These are phyloP conservation scores for Citrullus colocynthis DNA, from an alignment of 306 rosid species.

Conservation along the genomic window DNA sequence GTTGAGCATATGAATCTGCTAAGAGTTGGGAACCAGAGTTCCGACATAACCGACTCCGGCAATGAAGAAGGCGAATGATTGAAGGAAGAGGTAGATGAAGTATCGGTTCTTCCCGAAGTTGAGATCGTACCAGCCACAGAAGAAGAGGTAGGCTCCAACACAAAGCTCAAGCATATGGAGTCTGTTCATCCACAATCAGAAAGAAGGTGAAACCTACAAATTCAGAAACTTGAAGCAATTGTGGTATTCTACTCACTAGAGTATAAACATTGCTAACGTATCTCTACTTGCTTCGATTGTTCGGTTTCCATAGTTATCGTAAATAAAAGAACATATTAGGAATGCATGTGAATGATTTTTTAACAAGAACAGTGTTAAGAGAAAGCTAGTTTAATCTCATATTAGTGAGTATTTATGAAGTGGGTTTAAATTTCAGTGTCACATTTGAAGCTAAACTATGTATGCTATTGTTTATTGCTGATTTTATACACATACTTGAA, in stretches of 20 bases:
- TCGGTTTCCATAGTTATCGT: background rate
- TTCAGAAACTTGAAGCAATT: background rate
- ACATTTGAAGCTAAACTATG: background rate
- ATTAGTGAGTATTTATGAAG: background rate
- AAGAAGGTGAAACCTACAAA: background rate
- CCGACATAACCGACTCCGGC: constrained; percentile 84
- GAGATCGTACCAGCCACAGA: constrained; percentile 71
- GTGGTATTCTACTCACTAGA: background rate
- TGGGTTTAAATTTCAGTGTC: background rate
- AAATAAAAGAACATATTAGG: background rate
- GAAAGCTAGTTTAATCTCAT: background rate
- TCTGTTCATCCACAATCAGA: constrained; percentile 27
- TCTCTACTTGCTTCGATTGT: background rate
- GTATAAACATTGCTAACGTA: background rate
- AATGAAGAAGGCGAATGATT: constrained; percentile 76
- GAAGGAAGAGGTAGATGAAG: constrained; percentile 75
- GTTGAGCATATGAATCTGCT: constrained; percentile 8
- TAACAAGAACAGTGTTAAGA: background rate
- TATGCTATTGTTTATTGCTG: background rate
- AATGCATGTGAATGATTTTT: background rate
- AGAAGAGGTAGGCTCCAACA: constrained; percentile 67
- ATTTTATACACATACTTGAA: background rate
- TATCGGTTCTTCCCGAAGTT: constrained; percentile 55
- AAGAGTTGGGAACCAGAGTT: constrained; percentile 49
- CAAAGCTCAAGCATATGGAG: constrained; percentile 58